These are phyloP conservation scores for Wickerhamiella nectarea DNA, from an alignment of 805 yeast species.

Conservation along the genomic window DNA sequence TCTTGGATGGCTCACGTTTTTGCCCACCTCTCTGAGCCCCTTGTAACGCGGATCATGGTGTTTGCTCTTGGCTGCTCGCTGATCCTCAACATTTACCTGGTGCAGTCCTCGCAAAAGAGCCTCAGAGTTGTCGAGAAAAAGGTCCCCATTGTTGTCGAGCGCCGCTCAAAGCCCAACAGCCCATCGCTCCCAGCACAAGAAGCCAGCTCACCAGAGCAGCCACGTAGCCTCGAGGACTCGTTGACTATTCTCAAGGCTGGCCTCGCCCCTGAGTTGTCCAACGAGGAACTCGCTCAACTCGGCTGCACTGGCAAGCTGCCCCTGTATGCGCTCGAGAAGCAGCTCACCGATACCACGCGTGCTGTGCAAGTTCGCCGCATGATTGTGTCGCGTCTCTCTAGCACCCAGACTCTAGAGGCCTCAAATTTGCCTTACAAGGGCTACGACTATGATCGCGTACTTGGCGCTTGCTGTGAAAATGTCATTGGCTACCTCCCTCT, in stretches of 20 bases:
- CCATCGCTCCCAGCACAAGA: constrained; percentile 25
- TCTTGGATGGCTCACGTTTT: constrained; percentile 13
- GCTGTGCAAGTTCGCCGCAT: constrained; percentile 90
- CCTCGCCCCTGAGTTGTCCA: constrained; percentile 44
- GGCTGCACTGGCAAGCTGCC: constrained; percentile 72
- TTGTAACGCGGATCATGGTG: constrained; percentile 35
- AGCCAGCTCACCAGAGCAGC: constrained; percentile 19
- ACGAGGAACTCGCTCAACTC: constrained; percentile 62
- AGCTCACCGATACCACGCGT: constrained; percentile 72
- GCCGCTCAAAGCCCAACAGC: constrained; percentile 23
- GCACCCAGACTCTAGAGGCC: constrained; percentile 64
- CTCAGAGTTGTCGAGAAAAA: constrained; percentile 25
- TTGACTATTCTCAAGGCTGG: constrained; percentile 55
- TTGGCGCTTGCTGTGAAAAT: constrained; percentile 98
- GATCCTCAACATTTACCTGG: constrained; percentile 65
- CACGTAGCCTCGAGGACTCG: constrained; percentile 42
- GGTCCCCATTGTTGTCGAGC: constrained; percentile 22
- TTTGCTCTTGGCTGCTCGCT: constrained; percentile 61
- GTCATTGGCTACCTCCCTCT: constrained; percentile 94
- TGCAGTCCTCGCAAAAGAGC: constrained; percentile 29
- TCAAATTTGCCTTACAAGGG: constrained; percentile 61
- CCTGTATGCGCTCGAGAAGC: constrained; percentile 86
- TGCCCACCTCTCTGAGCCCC: constrained; percentile 10
- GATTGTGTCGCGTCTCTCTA: constrained; percentile 73
- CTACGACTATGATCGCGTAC: constrained; percentile 89